phyloP scores from a whole-genome alignment of 2,329 filamentous ascomycete species.

The Penicillium sumatraense region DNA sequence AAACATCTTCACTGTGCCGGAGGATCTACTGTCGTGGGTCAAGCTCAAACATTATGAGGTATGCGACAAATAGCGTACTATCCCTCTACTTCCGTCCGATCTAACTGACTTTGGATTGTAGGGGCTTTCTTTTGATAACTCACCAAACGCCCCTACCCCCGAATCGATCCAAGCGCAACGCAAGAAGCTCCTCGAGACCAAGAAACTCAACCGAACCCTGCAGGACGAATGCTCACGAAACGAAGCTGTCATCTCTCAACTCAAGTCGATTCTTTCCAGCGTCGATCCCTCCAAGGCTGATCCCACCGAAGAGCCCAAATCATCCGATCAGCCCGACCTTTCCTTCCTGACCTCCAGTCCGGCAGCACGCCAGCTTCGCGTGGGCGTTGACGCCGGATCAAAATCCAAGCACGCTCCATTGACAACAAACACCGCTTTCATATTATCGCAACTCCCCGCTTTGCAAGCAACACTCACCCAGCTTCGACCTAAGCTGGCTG shows the following conservation, averaged over 20 bases:
- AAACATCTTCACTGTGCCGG: conserved; percentile 76
- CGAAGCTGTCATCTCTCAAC: conserved; percentile 67
- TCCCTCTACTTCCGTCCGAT: neutral
- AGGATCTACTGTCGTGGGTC: conserved; percentile 77
- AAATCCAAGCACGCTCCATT: conserved; percentile 42
- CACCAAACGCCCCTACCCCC: conserved; percentile 57
- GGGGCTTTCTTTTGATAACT: conserved; percentile 42
- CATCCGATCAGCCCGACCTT: conserved; percentile 44
- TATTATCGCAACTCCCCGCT: conserved; percentile 80
- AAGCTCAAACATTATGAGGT: conserved; percentile 84
- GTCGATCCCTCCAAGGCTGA: conserved; percentile 26
- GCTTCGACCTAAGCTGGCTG: conserved; percentile 67
- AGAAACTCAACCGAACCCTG: conserved; percentile 72
- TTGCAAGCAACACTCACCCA: conserved; percentile 72
- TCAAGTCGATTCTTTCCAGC: conserved; percentile 62
- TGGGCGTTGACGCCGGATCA: conserved; percentile 44
- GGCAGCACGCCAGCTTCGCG: conserved; percentile 51
- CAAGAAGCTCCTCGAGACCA: conserved; percentile 76
- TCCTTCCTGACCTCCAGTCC: conserved; percentile 61
- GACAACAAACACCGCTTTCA: conserved; percentile 65
- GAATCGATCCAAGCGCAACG: conserved; percentile 75
- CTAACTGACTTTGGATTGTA: conserved; percentile 17
- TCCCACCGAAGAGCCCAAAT: conserved; percentile 15
- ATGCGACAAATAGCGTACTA: conserved; percentile 13
- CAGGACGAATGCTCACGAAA: conserved; percentile 73